These are phyloP conservation scores for Pseudogymnoascus pannorum DNA, from an alignment of 2,329 filamentous ascomycete species.

Conservation along the genomic window DNA sequence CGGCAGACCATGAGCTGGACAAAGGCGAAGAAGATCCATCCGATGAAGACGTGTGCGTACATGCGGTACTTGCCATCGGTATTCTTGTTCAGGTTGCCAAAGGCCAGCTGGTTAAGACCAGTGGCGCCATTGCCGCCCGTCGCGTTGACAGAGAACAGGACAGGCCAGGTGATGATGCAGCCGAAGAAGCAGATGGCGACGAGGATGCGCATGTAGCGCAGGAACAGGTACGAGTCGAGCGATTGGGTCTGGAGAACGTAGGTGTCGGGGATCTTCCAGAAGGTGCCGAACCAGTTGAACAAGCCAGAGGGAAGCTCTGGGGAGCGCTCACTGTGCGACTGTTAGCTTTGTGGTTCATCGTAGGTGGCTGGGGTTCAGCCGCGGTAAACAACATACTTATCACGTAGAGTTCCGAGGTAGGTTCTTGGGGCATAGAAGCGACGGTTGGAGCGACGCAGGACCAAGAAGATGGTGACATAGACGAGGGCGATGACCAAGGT, in stretches of 20 bases:
- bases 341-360: conserved; percentile 18
- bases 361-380: conserved; percentile 8
- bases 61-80: conserved; percentile 47
- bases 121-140: conserved; percentile 61
- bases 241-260: conserved; percentile 86
- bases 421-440: conserved; percentile 49
- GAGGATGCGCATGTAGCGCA: conserved; percentile 78
- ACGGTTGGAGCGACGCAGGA: conserved; percentile 41
- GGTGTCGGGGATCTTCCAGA: conserved; percentile 64
- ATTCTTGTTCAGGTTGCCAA: conserved; percentile 62
- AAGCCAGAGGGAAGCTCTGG: conserved; percentile 52
- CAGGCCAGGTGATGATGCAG: conserved; percentile 75
- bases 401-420: conserved; percentile 44
- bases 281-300: conserved; percentile 60
- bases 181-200: conserved; percentile 77
- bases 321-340: conserved; percentile 43
- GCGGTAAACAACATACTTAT: conserved; percentile 26
- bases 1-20: conserved; percentile 82
- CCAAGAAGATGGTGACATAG: conserved; percentile 39
- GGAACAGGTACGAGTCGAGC: conserved; percentile 83
- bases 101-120: conserved; percentile 71
- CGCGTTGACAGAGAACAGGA: conserved; percentile 77
- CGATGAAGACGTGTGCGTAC: conserved; percentile 71
- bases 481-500: conserved; percentile 37
- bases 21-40: conserved; percentile 80